Conservation (phyloP, 768 basidiomycete genomes). For the Podaxis carcinomalis region DNA sequence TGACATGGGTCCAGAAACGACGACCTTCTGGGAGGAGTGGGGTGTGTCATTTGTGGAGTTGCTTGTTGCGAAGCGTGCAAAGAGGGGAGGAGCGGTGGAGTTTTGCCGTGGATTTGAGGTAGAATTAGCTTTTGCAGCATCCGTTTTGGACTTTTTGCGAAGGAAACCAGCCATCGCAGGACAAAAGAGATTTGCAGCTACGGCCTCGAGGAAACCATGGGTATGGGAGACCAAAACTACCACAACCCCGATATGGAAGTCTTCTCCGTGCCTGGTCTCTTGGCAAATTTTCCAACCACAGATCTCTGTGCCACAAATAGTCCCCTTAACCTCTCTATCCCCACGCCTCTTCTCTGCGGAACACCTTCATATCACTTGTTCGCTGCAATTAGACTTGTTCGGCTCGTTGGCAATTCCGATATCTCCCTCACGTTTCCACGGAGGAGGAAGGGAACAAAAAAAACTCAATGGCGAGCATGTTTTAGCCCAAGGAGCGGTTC, state of each 20-base stretch:
- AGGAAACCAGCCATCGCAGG: constrained; percentile 51
- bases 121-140: constrained; percentile 17
- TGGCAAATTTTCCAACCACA: background rate
- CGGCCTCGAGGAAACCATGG: constrained; percentile 1
- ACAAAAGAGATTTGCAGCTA: background rate
- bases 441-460: too few relatives aligned
- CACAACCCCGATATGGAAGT: constrained; percentile 6
- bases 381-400: too few relatives aligned
- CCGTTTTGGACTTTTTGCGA: constrained; percentile 44
- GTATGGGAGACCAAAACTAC: background rate
- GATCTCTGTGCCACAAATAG: background rate
- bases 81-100: constrained; percentile 34
- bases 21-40: constrained; percentile 16
- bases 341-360: background rate
- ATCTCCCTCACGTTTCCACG: too few relatives aligned
- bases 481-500: too few relatives aligned
- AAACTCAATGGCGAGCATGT: too few relatives aligned
- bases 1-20: constrained; percentile 36
- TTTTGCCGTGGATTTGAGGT: constrained; percentile 12
- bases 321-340: background rate
- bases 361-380: background rate
- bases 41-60: constrained; percentile 10
- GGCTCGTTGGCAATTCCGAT: too few relatives aligned
- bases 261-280: background rate
- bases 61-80: constrained; percentile 36